phyloP scores from a whole-genome alignment of 139 green algal species.

The Asterochloris erici region DNA sequence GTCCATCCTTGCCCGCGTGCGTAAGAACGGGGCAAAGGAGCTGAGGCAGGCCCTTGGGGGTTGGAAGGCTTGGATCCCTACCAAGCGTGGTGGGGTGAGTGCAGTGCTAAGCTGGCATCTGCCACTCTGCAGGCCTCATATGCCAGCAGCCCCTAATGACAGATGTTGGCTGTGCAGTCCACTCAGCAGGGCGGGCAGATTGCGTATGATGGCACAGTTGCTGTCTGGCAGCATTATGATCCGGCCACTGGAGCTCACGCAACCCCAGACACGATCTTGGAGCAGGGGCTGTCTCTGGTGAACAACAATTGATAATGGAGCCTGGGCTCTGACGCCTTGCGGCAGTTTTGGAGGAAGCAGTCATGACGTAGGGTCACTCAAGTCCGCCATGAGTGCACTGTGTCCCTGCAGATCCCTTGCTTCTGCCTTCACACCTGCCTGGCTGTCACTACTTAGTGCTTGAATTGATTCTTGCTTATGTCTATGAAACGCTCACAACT shows the following conservation, averaged over 20 bases:
- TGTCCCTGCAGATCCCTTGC: background rate
- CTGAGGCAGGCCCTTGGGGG: constrained; percentile 39
- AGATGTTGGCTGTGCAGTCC: constrained; percentile 12
- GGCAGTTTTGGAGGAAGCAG: background rate
- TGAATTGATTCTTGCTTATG: background rate
- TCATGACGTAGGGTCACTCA: background rate
- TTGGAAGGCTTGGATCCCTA: constrained; percentile 74
- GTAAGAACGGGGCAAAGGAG: constrained; percentile 50
- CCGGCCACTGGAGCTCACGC: constrained; percentile 62
- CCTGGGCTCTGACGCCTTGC: background rate
- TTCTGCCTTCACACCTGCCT: background rate
- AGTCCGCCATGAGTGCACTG: background rate
- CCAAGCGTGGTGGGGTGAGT: constrained; percentile 53
- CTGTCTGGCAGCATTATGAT: constrained; percentile 65
- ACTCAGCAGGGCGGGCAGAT: constrained; percentile 69
- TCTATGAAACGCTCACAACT: no score
- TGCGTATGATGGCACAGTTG: constrained; percentile 62
- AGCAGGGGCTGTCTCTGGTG: background rate
- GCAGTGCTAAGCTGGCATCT: background rate
- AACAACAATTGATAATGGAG: background rate
- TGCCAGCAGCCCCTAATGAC: background rate
- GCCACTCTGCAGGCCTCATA: background rate
- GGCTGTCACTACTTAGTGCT: background rate
- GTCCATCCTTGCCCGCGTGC: constrained; percentile 47
- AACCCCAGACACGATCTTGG: background rate